Evolutionary conservation across 2,329 filamentous ascomycete species (phyloP), one percentile per base, ranked within the genome.

Genomic region (Aspergillus neotritici): DNA sequence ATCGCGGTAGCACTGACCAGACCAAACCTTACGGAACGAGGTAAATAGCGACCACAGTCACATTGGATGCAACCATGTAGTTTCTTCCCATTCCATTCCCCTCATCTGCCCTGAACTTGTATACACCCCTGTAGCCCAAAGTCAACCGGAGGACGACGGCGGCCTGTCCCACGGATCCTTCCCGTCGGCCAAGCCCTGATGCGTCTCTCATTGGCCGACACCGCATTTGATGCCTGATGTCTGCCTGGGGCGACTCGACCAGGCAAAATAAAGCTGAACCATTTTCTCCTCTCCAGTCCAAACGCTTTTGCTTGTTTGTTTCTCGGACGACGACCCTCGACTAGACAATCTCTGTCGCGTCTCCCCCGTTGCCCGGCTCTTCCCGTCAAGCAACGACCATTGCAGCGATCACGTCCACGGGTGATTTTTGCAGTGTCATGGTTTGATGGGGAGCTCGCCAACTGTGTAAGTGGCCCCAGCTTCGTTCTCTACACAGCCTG

Each of bases 1-100:
- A 57, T 41, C 51, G 60, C 37, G 56, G 57, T n/a, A 66, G 57
- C 39, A 46, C 55, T 8, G 57, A 67, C 35, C 49, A 41, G 17
- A 66, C 51, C 40, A 60, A 56, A 34, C 57, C 61, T 0, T 67
- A 68, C 33, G 64, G 64, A 10, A 65, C 49, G 36, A 63, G 50
- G 41, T 58, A 58, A 29, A 28, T 34, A n/a, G 16, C 31, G 12
- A 9, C 21, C 7, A 25, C 17, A 25, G 21, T 5, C 21, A 25
- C 21, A 15, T 11, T 12, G n/a, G n/a, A 31, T 17, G 29, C 25
- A 36, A 28, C 6, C 31, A 2, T 29, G 17, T 29, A 25, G 28
- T 13, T 38, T 16, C 31, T 32, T 17, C 11, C 32, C 13, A 8
- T 31, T 8, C 11, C 16, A 12, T 29, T 32, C 37, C 25, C 32